A percentile compares a stretch with the other conserved stretches of the same genome.
Conservation (phyloP, 371 early-diverging fungal species). For the Batkoa obscura region DNA sequence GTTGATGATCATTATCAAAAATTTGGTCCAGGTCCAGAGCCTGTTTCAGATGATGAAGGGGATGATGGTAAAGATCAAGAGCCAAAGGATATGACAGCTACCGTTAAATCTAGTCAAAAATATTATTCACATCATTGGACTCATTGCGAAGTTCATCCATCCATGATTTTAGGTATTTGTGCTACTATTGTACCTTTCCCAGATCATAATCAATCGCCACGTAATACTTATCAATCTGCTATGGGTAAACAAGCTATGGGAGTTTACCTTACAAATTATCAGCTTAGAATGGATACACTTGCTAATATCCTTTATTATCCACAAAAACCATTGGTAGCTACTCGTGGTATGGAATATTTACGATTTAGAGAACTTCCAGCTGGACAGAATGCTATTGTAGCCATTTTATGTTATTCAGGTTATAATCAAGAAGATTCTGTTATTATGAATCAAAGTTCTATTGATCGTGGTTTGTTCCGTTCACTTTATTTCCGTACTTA, state of each 20-base stretch:
- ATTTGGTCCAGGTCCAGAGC: too few relatives aligned
- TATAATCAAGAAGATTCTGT: conserved; percentile 99
- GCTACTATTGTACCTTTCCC: conserved; percentile 99
- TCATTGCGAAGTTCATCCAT: conserved; percentile 99
- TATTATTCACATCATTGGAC: conserved; percentile 66
- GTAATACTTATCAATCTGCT: conserved; percentile 99
- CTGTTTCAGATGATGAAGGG: conserved; percentile 1
- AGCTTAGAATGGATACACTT: conserved; percentile 96
- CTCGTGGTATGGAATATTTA: conserved; percentile 94
- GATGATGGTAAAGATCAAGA: conserved; percentile 17
- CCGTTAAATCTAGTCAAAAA: conserved; percentile 41
- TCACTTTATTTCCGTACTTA: conserved; percentile 95
- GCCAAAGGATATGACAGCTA: conserved; percentile 26
- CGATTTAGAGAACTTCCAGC: conserved; percentile 97
- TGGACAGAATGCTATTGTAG: conserved; percentile 99
- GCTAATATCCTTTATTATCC: conserved; percentile 98
- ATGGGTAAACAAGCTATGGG: conserved; percentile 99
- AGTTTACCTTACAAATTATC: conserved; percentile 93
- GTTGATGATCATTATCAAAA: conserved; percentile 14
- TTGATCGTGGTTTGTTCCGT: conserved; percentile 98
- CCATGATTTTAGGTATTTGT: conserved; percentile 98
- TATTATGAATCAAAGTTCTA: conserved; percentile 98
- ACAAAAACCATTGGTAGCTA: conserved; percentile 98
- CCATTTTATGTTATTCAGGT: conserved; percentile 96
- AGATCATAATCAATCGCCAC: conserved; percentile 99